A percentile compares a stretch with the other conserved stretches of the same genome.
phyloP scores from a whole-genome alignment of 2,329 filamentous ascomycete genomes.

The Penicillium sp. region DNA sequence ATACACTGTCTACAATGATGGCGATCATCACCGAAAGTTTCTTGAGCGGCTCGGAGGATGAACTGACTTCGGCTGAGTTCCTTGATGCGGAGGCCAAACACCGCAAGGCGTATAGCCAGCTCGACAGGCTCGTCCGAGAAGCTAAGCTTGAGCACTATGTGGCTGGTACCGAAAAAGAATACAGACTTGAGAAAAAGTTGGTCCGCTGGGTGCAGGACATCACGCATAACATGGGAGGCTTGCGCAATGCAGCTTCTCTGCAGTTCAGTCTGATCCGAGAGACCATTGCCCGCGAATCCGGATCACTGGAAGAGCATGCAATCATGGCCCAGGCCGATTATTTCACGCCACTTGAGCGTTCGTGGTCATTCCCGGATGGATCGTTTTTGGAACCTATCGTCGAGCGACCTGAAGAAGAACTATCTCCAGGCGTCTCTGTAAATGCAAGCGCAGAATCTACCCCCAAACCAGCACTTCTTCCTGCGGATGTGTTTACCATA shows the following conservation, averaged over 20 bases:
- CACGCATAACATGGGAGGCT: slow-evolving; percentile 83
- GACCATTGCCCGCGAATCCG: slow-evolving; percentile 32
- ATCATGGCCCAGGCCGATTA: slow-evolving; percentile 20
- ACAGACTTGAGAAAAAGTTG: slow-evolving; percentile 74
- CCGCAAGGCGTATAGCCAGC: slow-evolving; percentile 65
- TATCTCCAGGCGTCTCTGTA: slow-evolving; percentile 11
- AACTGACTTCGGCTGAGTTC: slow-evolving; percentile 69
- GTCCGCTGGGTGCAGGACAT: slow-evolving; percentile 83
- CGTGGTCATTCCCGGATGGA: slow-evolving; percentile 45
- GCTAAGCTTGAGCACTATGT: slow-evolving; percentile 88
- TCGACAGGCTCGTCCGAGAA: slow-evolving; percentile 78
- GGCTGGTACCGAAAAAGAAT: slow-evolving; percentile 75
- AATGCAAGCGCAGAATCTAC: slow-evolving; percentile 14
- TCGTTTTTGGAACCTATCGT: slow-evolving; percentile 61
- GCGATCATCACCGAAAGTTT: slow-evolving; percentile 81
- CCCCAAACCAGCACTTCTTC: slow-evolving; percentile 34
- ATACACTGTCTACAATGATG: slow-evolving; percentile 77
- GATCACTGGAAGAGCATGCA: slow-evolving; percentile 14
- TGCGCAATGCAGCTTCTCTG: slow-evolving; percentile 84
- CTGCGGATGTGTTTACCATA: slow-evolving; percentile 84
- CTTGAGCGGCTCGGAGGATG: slow-evolving; percentile 76
- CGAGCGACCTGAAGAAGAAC: slow-evolving; percentile 61
- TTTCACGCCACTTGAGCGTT: slow-evolving; percentile 25
- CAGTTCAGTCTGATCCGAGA: slow-evolving; percentile 84
- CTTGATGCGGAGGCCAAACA: slow-evolving; percentile 63